Evolutionary conservation across 768 basidiomycete species (phyloP).

Genomic region (Dendrothele bispora): DNA sequence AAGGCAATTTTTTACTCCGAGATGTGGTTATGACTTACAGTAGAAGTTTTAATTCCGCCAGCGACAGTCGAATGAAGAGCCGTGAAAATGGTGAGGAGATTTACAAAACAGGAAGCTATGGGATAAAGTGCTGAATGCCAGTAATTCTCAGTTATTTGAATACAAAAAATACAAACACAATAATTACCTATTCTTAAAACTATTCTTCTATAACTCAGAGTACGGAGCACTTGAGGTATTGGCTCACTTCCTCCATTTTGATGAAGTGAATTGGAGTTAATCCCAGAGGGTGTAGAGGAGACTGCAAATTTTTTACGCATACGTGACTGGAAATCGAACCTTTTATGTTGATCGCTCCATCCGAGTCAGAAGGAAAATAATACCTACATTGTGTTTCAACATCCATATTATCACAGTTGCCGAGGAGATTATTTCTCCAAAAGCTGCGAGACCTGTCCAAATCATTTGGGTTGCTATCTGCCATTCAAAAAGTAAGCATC

Average conservation of each 20-base stretch:
- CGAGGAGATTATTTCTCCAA: constrained; percentile 11
- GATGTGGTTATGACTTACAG: constrained; percentile 8
- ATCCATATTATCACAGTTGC: constrained; percentile 12
- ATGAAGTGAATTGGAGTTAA: too few species aligned
- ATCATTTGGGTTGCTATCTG: constrained; percentile 19
- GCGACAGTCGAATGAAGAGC: constrained; percentile 13
- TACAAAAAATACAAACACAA: background rate
- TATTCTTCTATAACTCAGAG: constrained; percentile 8
- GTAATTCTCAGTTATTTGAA: background rate
- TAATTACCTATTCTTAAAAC: constrained; percentile 16
- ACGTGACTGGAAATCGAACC: background rate
- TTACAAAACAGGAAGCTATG: constrained; percentile 13
- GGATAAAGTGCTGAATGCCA: constrained; percentile 14
- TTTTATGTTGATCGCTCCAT: background rate
- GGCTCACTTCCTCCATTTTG: too few species aligned
- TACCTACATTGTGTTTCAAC: constrained; percentile 22
- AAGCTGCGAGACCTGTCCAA: constrained; percentile 14
- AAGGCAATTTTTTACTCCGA: background rate
- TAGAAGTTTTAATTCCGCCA: constrained; percentile 14
- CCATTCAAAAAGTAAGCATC: too few species aligned
- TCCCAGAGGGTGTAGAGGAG: background rate
- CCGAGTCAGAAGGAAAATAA: background rate
- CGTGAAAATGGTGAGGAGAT: constrained; percentile 12
- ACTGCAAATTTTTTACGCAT: background rate
- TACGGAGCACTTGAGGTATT: constrained; percentile 7